Percentiles rank a stretch among this genome's conserved stretches.
Conservation (phyloP, 108 stramenopile genomes). For the Cylindrotheca fusiformis region DNA sequence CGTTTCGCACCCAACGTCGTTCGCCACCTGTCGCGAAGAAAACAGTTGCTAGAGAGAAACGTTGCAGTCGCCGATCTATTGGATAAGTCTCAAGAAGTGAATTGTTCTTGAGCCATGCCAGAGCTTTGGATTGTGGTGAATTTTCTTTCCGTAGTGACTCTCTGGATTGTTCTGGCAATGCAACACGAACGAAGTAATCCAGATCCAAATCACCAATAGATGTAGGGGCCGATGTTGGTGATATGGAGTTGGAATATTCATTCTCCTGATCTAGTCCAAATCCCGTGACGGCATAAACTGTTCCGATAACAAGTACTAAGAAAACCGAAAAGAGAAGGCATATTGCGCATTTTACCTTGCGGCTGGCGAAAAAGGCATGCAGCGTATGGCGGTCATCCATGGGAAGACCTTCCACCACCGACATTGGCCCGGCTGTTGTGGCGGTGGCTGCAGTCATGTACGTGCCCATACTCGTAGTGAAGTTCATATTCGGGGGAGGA, state of each 20-base stretch:
- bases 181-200: conserved; percentile 12
- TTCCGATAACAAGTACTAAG: conserved; percentile 8
- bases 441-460: neutral
- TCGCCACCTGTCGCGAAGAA: conserved; percentile 17
- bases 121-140: conserved; percentile 29
- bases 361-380: neutral
- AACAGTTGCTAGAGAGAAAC: conserved; percentile 27
- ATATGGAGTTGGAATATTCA: neutral
- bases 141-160: neutral
- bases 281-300: conserved; percentile 13
- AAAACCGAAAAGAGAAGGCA: conserved; percentile 2
- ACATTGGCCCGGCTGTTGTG: neutral
- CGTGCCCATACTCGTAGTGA: too few relatives aligned
- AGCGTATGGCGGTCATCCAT: conserved; percentile 4
- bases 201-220: conserved; percentile 1
- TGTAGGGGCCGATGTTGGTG: conserved; percentile 2
- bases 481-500: conserved; percentile 1
- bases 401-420: conserved; percentile 5
- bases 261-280: conserved; percentile 3
- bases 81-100: conserved; percentile 7
- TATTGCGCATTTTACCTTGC: conserved; percentile 4
- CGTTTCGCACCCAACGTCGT: neutral
- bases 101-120: conserved; percentile 15
- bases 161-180: conserved; percentile 15
- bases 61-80: conserved; percentile 12